Evolutionary conservation across 768 basidiomycete species (phyloP), one percentile per base, ranked within the genome.

Genomic region (Suillus hirtellus): DNA sequence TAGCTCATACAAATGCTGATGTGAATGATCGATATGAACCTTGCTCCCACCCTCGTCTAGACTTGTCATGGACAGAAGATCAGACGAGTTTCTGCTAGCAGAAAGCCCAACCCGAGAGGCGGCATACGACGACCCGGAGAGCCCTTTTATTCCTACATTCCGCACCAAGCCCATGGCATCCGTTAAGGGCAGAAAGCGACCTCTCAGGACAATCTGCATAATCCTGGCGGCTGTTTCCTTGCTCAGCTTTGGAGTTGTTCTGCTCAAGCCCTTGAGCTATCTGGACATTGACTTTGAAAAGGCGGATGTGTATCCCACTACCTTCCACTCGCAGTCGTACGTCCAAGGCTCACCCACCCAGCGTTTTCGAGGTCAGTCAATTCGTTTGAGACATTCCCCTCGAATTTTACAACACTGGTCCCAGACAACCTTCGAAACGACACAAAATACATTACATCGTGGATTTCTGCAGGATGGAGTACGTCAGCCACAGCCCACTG

Each of bases 401-500:
- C 12, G 24, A 12, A 31, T 17, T 43, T 46, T 15, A 59, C 44
- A 62, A 21, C 42, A 59, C 50, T 54, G 31, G 37, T 31, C 9
- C 31, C 49, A 88, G 89, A 89, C 66, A 90, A 90, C 66, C 75
- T 92, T 42, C 82, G 80, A 17, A 74, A 82, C 21, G 84, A 89
- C 62, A 76, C 77, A 4, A 80, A 86, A 65, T 92, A 90, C 66
- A 84, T 92, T 63, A 87, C 89, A 1, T 88, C 88, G 15, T 92
- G 88, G 88, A 78, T 86, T 46, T 85, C 86, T 43, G 88, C 89
- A n/a, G 90, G 90, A 46, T 92, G 89, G 89, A 90, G 85, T 86
- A 70, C 67, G 86, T 81, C 37, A 21, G 38, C 17, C 19, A 5
- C 21, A 31, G 37, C 19, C 24, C 21, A n/a, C 31, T 9, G n/a